Evolutionary conservation across 2,329 filamentous ascomycete species (phyloP), one percentile per base, ranked within the genome.

Genomic region (Trichoderma brevicompactum): DNA sequence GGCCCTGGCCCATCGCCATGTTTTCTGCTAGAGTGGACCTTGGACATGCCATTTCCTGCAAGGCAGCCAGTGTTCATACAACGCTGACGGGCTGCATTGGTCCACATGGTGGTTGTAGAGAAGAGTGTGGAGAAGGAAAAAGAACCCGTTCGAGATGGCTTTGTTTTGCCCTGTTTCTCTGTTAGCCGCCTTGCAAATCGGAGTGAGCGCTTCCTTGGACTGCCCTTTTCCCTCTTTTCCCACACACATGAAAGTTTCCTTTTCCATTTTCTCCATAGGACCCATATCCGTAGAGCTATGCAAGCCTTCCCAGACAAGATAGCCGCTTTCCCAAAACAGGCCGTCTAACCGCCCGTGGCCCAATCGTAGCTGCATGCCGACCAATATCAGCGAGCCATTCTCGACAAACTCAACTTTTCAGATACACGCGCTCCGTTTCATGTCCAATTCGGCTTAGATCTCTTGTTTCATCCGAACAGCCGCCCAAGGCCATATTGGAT

Each of bases 381-480:
- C 83, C 83, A 86, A 85, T 85, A 79, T 82, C 78, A 77, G 77
- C 74, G 74, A 76, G 76, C 77, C 75, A 70, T 79, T 74, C 69
- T 68, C 72, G 68, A 70, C 71, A 74, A 71, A 76, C 78, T 76
- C 74, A 75, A 72, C 73, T 71, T 70, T 81, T 81, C 75, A 79
- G 82, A 85, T 76, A 85, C 83, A 80, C 75, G 68, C 75, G 74
- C 74, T 71, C 69, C 73, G 83, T 86, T 86, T 86, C 83, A 85
- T 78, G 75, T 74, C 75, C 73, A 69, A 68, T 73, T 69, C 59
- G 59, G 65, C 53, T 69, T 56, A 54, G 50, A 60, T 38, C 67
- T 62, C 68, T 68, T 69, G 74, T 75, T 75, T 77, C 75, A 76
- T 68, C 70, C 54, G 15, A 53, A 68, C 68, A 72, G 64, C 69